Base-by-base conservation (phyloP, 176 grass and related monocot species). In the Areca catechu region DNA sequence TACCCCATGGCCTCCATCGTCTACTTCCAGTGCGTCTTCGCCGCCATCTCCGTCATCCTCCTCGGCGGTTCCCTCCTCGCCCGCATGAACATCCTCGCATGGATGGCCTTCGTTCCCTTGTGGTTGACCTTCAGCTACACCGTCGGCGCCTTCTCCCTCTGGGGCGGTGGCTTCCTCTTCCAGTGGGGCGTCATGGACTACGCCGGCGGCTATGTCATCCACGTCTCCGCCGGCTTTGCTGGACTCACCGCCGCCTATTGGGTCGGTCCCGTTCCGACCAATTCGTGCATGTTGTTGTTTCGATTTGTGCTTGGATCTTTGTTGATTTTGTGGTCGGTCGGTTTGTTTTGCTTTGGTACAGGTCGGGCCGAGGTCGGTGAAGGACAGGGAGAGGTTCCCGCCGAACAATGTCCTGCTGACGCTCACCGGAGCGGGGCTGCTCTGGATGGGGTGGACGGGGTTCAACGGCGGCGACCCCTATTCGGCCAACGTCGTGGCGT, bases 81-180 rank as follows among this genome's bases (percentile, higher is more conserved):
- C 7, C 82, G 90, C 53, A 95, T 95, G 90, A 95, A 95, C 76
- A 73, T 95, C 67, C 80, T 51, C 23, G 90, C 90, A 0, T 95
- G 90, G 90, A 95, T 95, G 79, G 20, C 90, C 51, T 95, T 95
- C 75, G 90, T 95, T 4, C 90, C 90, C 49, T 78, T 95, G 20
- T 95, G 90, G 90, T 82, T 95, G 70, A 95, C 90, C 72, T 95
- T 95, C 65, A 89, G 85, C 66, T 95, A 95, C 76, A 95, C 90
- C 62, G 50, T 95, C 61, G 90, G 90, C 10, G 90, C 90, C 34
- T 95, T 95, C 76, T 95, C 90, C 0, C 23, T 95, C 47, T 95
- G 90, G 90, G 90, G 90, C 52, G 90, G 90, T 1, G 90, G 90
- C 6, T 95, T 95, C 79, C 82, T 95, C 49, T 95, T 86, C 82